These are phyloP conservation scores for Podochytrium sp. DNA, from an alignment of 192 early-diverging fungal species.

Conservation along the genomic window DNA sequence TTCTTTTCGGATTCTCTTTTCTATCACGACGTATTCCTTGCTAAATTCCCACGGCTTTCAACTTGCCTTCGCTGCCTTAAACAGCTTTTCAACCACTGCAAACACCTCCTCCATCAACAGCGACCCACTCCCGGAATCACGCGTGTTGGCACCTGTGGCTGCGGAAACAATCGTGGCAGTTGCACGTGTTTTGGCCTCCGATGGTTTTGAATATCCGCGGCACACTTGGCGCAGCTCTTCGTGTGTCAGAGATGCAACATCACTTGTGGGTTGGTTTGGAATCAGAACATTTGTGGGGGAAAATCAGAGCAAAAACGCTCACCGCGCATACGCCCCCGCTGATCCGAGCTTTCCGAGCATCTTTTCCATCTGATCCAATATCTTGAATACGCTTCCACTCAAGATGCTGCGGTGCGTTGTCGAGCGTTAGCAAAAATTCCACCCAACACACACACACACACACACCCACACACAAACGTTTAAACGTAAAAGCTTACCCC, in stretches of 20 bases:
- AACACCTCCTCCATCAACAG: slow-evolving; percentile 36
- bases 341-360: slow-evolving; percentile 38
- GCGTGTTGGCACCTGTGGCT: slow-evolving; percentile 25
- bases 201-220: slow-evolving; percentile 12
- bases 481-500: slow-evolving; percentile 23
- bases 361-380: slow-evolving; percentile 44
- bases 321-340: slow-evolving; percentile 38
- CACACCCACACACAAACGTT: slow-evolving; percentile 1
- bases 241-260: slow-evolving; percentile 27
- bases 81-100: slow-evolving; percentile 31
- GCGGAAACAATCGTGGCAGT: slow-evolving; percentile 15
- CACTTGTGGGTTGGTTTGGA: slow-evolving; percentile 17
- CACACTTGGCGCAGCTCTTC: slow-evolving; percentile 27
- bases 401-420: slow-evolving; percentile 5
- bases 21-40: too few species aligned
- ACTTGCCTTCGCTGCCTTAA: too few species aligned
- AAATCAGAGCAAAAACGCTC: neutral
- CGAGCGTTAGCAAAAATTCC: neutral
- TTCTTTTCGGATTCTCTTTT: too few species aligned
- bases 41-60: too few species aligned
- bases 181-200: slow-evolving; percentile 33
- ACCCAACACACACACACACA: neutral
- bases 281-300: slow-evolving; percentile 14
- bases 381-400: slow-evolving; percentile 38
- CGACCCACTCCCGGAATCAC: slow-evolving; percentile 12